These are phyloP conservation scores for Chaetomium sp. DNA, from an alignment of 2,329 filamentous ascomycete species.

Conservation along the genomic window DNA sequence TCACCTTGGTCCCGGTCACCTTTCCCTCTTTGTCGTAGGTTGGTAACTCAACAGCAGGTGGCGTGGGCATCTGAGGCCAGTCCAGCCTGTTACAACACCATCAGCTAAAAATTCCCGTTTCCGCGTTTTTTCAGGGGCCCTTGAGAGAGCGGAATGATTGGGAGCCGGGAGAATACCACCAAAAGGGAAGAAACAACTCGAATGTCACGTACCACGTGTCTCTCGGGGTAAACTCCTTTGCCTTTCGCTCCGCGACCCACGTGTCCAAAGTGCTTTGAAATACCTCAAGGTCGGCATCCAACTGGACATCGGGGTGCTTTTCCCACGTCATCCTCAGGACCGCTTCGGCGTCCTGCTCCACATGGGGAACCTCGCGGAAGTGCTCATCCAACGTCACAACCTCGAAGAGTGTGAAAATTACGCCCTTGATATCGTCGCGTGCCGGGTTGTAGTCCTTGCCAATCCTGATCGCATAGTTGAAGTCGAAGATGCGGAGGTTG, in stretches of 20 bases:
- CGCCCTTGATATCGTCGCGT: slow-evolving; percentile 11
- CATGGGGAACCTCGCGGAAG: slow-evolving; percentile 5
- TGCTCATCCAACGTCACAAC: slow-evolving; percentile 10
- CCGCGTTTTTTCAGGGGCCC: no score
- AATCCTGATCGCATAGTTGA: slow-evolving; percentile 2
- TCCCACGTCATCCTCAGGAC: slow-evolving; percentile 6
- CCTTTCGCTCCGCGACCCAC: not conserved
- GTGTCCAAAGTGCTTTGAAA: not conserved
- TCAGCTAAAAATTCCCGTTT: no score
- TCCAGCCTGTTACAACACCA: not conserved
- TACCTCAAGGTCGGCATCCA: not conserved
- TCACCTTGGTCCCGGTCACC: not conserved
- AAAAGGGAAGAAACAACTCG: no score
- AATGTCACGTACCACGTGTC: no score
- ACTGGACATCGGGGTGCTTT: slow-evolving; percentile 9
- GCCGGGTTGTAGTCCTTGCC: not conserved
- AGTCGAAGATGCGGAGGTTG: slow-evolving; percentile 25
- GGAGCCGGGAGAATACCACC: no score
- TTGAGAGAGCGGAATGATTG: no score
- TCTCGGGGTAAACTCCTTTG: not conserved
- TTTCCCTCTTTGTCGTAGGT: not conserved
- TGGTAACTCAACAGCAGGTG: not conserved
- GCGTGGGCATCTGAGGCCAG: not conserved
- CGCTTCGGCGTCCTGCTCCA: slow-evolving; percentile 4
- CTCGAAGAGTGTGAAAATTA: slow-evolving; percentile 13